Base-by-base conservation (phyloP, 1,139 yeast species). In the Hemisphaericaspora xylanilytica region DNA sequence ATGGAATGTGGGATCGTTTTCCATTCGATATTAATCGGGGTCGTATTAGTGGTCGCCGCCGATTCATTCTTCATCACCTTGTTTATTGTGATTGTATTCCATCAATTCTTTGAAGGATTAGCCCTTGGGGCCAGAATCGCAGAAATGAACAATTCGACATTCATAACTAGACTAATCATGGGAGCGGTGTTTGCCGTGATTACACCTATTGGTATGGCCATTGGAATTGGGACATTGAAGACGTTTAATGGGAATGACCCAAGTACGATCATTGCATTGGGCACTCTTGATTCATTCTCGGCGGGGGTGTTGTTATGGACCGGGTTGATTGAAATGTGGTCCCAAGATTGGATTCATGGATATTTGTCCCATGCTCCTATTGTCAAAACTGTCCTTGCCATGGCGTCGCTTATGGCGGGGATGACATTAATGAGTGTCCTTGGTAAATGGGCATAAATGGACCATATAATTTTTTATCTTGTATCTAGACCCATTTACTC, bases 41-140 rank as follows among this genome's bases (percentile, higher is more conserved):
- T 67, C 13, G 58, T 71, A 1, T 50, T 67, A 29, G 69, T 70
- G 10, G 62, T 66, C 15, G 59, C 73, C 5, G 70, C 68, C 2
- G 65, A 64, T 27, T 61, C 63, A 30, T 45, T 34, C 27, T 67
- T 67, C 48, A 56, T 49, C 21, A 56, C 70, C 1, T 52, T 68
- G 20, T 66, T 62, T 42, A 57, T 65, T 30, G 73, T 69, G 10
- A 59, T 68, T 31, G 61, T 63, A 2, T 68, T 67, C 53, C 74
- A 67, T 42, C 74, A 68, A 48, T 53, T 66, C 44, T 67, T 68
- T 37, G 73, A 68, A 50, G 74, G 73, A 12, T 52, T 67, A 38
- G 73, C 72, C 1, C 53, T 67, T 34, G 73, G 73, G 4, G 55
- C 72, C 2, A 50, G 73, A 33, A 59, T 67, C 35, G 65, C 68